These are phyloP conservation scores for Gossypium stocksii DNA, from an alignment of 345 rosid species.

Conservation along the genomic window DNA sequence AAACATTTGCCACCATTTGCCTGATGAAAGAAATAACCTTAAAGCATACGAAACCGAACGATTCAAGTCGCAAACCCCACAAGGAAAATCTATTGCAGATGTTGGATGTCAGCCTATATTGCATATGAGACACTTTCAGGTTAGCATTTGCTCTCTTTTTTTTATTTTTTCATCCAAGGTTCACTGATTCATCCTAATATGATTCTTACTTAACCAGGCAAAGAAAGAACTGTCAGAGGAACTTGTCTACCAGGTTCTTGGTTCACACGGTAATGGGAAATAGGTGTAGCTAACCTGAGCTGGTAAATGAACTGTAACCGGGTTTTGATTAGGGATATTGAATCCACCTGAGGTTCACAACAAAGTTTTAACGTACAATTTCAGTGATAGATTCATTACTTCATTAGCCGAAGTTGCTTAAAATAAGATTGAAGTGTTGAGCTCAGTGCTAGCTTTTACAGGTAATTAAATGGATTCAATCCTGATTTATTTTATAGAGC, in stretches of 20 bases:
- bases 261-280: constrained; percentile 14
- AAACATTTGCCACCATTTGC: constrained; percentile 66
- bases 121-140: constrained; percentile 99
- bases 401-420: not conserved
- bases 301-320: not conserved
- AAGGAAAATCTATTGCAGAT: constrained; percentile 90
- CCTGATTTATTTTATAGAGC: not conserved
- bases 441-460: not conserved
- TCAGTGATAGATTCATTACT: not conserved
- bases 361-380: not conserved
- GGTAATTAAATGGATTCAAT: not conserved
- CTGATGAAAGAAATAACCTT: constrained; percentile 44
- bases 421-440: not conserved
- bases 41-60: constrained; percentile 60
- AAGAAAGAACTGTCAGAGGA: constrained; percentile 62
- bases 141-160: constrained; percentile 7
- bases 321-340: not conserved
- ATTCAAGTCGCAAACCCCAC: constrained; percentile 54
- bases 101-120: constrained; percentile 94
- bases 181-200: constrained; percentile 9
- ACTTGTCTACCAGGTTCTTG: constrained; percentile 55
- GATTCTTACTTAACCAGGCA: constrained; percentile 41
- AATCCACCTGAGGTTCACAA: not conserved
- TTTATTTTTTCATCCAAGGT: not conserved
- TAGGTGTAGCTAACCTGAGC: not conserved